Percentiles rank a stretch among this genome's conserved stretches.
These are phyloP conservation scores for Aspergillus ochraceoroseus DNA, from an alignment of 2,329 filamentous ascomycete species.

Conservation along the genomic window DNA sequence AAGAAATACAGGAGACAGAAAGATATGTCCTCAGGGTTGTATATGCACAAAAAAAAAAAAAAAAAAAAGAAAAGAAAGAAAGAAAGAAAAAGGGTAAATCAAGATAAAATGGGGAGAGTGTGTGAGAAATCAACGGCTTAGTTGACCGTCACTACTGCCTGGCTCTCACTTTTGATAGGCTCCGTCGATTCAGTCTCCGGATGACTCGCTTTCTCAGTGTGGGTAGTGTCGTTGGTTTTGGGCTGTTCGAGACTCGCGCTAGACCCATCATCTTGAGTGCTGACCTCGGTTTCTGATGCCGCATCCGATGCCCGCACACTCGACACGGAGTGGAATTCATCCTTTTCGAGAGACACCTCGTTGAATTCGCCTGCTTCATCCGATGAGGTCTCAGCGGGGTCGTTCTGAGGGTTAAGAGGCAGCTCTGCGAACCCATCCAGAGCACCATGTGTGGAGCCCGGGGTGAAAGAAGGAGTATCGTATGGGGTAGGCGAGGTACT, in stretches of 20 bases:
- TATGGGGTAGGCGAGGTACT: conserved; percentile 26
- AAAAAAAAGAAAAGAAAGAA: not conserved
- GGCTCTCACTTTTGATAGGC: not conserved
- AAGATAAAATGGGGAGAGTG: not conserved
- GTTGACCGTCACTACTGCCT: not conserved
- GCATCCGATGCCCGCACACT: conserved; percentile 33
- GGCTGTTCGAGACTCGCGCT: conserved; percentile 4
- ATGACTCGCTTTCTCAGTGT: not conserved
- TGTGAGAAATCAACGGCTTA: not conserved
- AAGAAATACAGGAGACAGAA: no score
- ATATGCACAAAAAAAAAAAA: conserved; percentile 1
- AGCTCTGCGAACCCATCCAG: conserved; percentile 20
- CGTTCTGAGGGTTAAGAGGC: conserved; percentile 14
- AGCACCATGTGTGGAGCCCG: conserved; percentile 23
- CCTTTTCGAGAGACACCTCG: conserved; percentile 26
- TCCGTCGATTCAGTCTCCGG: not conserved
- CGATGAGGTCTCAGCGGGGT: conserved; percentile 13
- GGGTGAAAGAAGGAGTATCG: conserved; percentile 20
- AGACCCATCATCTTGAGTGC: conserved; percentile 10
- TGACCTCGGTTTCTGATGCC: conserved; percentile 13
- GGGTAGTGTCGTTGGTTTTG: not conserved
- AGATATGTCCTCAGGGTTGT: conserved; percentile 1
- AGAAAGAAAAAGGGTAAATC: not conserved
- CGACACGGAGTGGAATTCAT: conserved; percentile 42
- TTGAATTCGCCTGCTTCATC: conserved; percentile 15